phyloP scores from a whole-genome alignment of 2,329 filamentous ascomycete species.

The Fusarium stilboides region DNA sequence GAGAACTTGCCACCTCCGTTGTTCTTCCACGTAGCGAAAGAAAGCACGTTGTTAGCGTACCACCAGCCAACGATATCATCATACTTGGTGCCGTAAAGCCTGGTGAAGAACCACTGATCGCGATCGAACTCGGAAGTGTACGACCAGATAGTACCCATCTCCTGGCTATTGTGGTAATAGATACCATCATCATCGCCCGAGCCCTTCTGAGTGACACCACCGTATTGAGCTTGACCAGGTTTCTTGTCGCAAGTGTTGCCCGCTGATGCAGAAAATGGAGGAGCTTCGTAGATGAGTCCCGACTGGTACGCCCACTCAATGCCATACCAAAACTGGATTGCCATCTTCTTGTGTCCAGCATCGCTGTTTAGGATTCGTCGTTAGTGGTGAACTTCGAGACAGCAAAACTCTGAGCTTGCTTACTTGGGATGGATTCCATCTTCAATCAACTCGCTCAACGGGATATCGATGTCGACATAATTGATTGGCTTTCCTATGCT shows the following conservation, averaged over 20 bases:
- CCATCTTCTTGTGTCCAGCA: slow-evolving; percentile 12
- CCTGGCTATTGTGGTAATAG: slow-evolving; percentile 48
- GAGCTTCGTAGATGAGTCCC: background rate
- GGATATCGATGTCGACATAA: slow-evolving; percentile 1
- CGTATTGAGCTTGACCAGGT: slow-evolving; percentile 11
- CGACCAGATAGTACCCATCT: slow-evolving; percentile 36
- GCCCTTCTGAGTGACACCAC: slow-evolving; percentile 47
- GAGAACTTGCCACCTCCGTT: slow-evolving; percentile 11
- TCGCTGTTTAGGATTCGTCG: background rate
- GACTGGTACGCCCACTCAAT: background rate
- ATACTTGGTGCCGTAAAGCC: slow-evolving; percentile 8
- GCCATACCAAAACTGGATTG: slow-evolving; percentile 7
- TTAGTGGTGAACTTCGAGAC: background rate
- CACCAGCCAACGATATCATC: slow-evolving; percentile 19
- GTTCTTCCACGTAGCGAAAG: slow-evolving; percentile 7
- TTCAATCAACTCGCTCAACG: background rate
- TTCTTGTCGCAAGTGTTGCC: slow-evolving; percentile 2
- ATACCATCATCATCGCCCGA: slow-evolving; percentile 50
- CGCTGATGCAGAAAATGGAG: background rate
- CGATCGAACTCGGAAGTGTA: slow-evolving; percentile 11
- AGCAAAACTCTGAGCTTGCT: background rate
- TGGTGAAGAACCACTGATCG: slow-evolving; percentile 18
- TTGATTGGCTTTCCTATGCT: background rate
- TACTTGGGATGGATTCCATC: slow-evolving; percentile 8
- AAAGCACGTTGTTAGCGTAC: background rate